Base-by-base conservation (phyloP, 176 grass and related monocot species). In the Hordeum vulgare region DNA sequence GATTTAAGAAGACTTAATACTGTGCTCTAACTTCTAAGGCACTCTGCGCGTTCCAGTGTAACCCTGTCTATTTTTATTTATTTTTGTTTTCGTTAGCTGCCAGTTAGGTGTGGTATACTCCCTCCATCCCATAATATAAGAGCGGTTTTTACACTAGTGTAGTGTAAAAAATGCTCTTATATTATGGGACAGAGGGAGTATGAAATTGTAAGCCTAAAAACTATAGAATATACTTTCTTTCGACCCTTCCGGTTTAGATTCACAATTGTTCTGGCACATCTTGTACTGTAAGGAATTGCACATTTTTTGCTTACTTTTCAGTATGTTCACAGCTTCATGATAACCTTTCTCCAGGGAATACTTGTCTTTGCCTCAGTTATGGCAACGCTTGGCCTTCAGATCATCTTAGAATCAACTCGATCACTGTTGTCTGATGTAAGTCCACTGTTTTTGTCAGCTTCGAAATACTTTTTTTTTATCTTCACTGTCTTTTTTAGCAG, bases 351-450 rank as follows among this genome's bases (percentile, higher is more conserved):
- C 56, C 74, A 99, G 96, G 96, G 96, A 73, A 99, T 99, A 67
- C 96, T 99, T 87, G 96, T 99, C 69, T 99, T 99, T 84, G 93
- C 96, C 68, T 99, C 96, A 85, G 96, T 99, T 79, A 99, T 99
- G 96, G 96, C 96, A 85, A 99, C 96, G 71, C 87, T 99, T 66
- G 96, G 96, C 75, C 93, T 99, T 54, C 95, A 98, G 78, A 99
- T 98, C 65, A 94, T 98, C 51, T 79, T 98, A 59, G 95, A 98
- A 92, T 98, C 95, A 35, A 31, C 80, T 8, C 92, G 90, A 67
- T 92, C 89, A 18, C 80, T 97, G 75, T 24, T 78, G 3, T 86
- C 66, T 69, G 80, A 86, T 25, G 88, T 90, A 86, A 90, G 75
- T 81, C 53, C 33, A 13, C 61, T 76, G 49, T 76, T 29, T 58